phyloP scores from a whole-genome alignment of 805 yeast species.

The Schwanniomyces vanrijiae region DNA sequence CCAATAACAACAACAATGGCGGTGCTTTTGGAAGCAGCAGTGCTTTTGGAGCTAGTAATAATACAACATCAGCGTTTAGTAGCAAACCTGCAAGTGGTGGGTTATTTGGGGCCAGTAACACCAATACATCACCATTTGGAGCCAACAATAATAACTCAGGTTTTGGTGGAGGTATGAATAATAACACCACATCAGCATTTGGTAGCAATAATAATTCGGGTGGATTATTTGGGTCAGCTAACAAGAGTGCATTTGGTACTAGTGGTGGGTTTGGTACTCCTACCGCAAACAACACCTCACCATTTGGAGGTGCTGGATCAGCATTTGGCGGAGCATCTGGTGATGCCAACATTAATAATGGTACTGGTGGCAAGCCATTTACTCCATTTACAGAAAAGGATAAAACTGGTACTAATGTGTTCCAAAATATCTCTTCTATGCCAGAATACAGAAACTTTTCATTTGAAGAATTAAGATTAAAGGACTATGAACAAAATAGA shows the following conservation, averaged over 20 bases:
- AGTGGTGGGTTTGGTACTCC: conserved; percentile 29
- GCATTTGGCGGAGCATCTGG: conserved; percentile 19
- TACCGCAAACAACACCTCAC: conserved; percentile 19
- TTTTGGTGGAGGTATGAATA: conserved; percentile 15
- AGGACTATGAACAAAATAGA: conserved; percentile 80
- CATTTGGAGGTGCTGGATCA: conserved; percentile 21
- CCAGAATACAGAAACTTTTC: conserved; percentile 84
- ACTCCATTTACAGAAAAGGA: conserved; percentile 74
- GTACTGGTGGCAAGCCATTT: conserved; percentile 73
- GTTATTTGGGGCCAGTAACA: conserved; percentile 24
- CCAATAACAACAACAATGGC: conserved; percentile 16
- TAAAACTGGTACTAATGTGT: conserved; percentile 51
- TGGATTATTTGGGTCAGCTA: conserved; percentile 18
- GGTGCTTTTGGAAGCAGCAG: conserved; percentile 23
- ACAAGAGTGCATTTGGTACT: conserved; percentile 16
- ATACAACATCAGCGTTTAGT: conserved; percentile 25
- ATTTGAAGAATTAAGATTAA: conserved; percentile 83
- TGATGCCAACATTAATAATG: conserved; percentile 47
- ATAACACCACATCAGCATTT: conserved; percentile 6
- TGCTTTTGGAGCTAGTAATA: conserved; percentile 21
- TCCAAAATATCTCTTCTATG: conserved; percentile 81
- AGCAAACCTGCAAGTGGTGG: conserved; percentile 19
- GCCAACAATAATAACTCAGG: conserved; percentile 11
- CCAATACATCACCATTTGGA: conserved; percentile 28
- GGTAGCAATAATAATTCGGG: conserved; percentile 21